Base-by-base conservation (phyloP, 495 filamentous ascomycete species). In the Rostrohypoxylon terebratum region DNA sequence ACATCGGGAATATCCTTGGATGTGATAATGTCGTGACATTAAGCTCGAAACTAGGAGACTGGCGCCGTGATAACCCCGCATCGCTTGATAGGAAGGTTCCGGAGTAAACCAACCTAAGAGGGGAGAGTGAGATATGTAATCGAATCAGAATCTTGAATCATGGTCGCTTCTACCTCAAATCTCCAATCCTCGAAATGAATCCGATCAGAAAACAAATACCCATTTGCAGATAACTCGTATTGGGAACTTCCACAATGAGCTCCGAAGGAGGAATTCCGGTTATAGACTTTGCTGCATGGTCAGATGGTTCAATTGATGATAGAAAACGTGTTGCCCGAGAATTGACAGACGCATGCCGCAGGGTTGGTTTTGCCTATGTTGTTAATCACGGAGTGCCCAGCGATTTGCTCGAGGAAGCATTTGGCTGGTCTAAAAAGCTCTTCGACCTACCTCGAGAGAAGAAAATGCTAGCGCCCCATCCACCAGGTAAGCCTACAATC, bases 351-450 rank as follows among this genome's bases (percentile, higher is more conserved):
- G 87, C 87, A 40, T 90, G 85, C 68, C 84, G 83, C 48, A 82
- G 80, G 31, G 84, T 89, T n/a, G 88, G 88, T 20, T 89, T 90
- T 70, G 84, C 86, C 4, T 88, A 87, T 48, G 86, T 90, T 58
- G 69, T 84, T 72, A 87, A 89, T 68, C 87, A 89, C 69, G 82
- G 84, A 4, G 71, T 90, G 4, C 70, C 82, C 16, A 81, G 80
- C 3, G 53, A 78, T 5, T 59, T 83, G 9, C 72, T 90, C 3
- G 82, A 84, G 13, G 82, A 86, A 67, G 87, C 87, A 2, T 90
- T 91, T 64, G 67, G 71, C 16, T 88, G 83, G 86, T 84, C 84
- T 4, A 83, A 79, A 68, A 74, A 72, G 25, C 72, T 83, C 10
- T 80, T 81, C 28, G 76, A 77, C 57, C 66, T 83, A 14, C 72